These are phyloP conservation scores for Pilaira anomala DNA, from an alignment of 192 early-diverging fungal genomes.

Conservation along the genomic window DNA sequence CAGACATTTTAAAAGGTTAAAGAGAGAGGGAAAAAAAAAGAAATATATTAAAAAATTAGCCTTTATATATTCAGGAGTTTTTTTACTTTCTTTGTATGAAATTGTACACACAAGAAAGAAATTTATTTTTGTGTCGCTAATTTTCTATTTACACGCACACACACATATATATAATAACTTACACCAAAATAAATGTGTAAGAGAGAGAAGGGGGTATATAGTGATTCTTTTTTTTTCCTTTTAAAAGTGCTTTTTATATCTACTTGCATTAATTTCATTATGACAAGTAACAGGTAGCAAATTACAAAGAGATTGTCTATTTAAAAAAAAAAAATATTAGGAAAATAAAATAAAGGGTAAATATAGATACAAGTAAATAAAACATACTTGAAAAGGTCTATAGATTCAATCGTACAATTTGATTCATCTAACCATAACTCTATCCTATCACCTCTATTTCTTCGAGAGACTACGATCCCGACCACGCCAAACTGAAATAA, in stretches of 20 bases:
- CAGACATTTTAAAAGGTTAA: too few species aligned
- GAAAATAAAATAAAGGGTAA: background rate
- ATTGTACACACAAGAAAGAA: background rate
- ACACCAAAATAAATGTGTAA: background rate
- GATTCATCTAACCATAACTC: slow-evolving; percentile 47
- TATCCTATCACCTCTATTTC: slow-evolving; percentile 46
- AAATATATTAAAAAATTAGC: background rate
- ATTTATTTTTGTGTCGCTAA: too few species aligned
- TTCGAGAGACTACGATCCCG: slow-evolving; percentile 28
- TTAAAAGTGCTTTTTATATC: slow-evolving; percentile 33
- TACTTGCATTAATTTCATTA: background rate
- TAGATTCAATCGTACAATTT: slow-evolving; percentile 15
- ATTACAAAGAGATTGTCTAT: slow-evolving; percentile 5
- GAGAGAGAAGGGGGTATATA: background rate
- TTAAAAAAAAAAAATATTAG: slow-evolving; percentile 1
- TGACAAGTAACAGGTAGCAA: slow-evolving; percentile 2
- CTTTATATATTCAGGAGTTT: background rate
- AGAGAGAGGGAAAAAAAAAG: background rate
- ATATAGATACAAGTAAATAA: background rate
- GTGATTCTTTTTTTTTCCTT: too few species aligned
- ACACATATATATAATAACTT: too few species aligned
- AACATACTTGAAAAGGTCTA: slow-evolving; percentile 33
- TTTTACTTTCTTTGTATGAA: too few species aligned
- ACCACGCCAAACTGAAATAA: slow-evolving; percentile 30
- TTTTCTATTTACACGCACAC: too few species aligned